A percentile compares a stretch with the other conserved stretches of the same genome.
phyloP scores from a whole-genome alignment of 345 rosid species.

The Psidium guajava region DNA sequence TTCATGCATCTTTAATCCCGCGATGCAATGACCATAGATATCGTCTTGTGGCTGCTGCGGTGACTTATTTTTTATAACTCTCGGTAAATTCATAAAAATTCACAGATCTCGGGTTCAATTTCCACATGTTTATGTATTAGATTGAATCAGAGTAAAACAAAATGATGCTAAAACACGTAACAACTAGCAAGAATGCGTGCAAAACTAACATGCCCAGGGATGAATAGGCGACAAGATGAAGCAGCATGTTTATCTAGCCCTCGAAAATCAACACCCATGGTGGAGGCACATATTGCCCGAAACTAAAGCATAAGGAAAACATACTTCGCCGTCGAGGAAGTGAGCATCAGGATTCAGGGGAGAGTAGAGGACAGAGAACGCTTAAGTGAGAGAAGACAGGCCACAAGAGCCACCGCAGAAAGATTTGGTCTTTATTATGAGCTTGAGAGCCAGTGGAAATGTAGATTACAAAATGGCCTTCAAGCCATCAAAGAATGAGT shows the following conservation, averaged over 20 bases:
- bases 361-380: background rate
- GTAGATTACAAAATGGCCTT: constrained; percentile 35
- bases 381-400: background rate
- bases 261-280: background rate
- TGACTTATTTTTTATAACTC: background rate
- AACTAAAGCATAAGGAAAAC: background rate
- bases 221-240: background rate
- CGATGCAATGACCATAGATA: background rate
- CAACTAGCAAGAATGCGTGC: background rate
- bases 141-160: background rate
- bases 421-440: constrained; percentile 13
- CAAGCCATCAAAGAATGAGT: constrained; percentile 30
- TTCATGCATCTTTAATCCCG: background rate
- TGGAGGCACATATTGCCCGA: background rate
- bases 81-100: background rate
- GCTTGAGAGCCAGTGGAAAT: constrained; percentile 17
- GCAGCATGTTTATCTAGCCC: background rate
- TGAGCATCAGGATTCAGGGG: background rate
- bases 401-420: background rate
- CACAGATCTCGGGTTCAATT: background rate
- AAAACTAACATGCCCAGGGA: background rate
- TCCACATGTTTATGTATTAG: background rate
- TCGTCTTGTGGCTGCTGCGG: background rate
- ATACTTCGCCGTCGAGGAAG: background rate
- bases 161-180: background rate